These are phyloP conservation scores for Xylaria palmicola DNA, from an alignment of 495 filamentous ascomycete species.

Conservation along the genomic window DNA sequence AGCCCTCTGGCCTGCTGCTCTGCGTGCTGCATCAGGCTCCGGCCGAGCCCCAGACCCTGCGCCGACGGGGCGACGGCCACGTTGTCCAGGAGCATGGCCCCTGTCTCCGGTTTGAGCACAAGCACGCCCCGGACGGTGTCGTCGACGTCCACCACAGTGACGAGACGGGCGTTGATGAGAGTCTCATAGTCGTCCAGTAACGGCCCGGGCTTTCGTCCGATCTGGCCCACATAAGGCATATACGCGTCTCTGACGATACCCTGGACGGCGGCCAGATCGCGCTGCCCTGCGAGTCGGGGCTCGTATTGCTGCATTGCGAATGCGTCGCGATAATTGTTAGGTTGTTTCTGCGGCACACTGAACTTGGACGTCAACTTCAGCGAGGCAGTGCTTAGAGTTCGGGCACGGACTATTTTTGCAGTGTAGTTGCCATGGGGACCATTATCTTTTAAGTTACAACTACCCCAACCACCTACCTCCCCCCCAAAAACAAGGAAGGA, in stretches of 20 bases:
- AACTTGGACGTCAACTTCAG: too few species aligned
- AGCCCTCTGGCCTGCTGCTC: neutral
- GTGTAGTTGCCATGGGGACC: too few species aligned
- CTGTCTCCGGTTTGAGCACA: neutral
- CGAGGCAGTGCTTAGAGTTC: too few species aligned
- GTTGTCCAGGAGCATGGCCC: slow-evolving; percentile 4
- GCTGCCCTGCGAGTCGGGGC: neutral
- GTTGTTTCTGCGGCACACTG: neutral
- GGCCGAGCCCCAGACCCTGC: slow-evolving; percentile 1
- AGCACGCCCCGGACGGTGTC: neutral
- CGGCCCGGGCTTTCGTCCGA: slow-evolving; percentile 3
- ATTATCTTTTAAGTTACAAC: too few species aligned
- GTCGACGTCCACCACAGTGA: slow-evolving; percentile 1
- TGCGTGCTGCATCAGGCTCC: neutral
- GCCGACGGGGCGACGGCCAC: slow-evolving; percentile 6
- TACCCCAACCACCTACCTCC: too few species aligned
- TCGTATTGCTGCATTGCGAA: neutral
- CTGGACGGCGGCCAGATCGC: neutral
- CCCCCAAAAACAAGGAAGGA: too few species aligned
- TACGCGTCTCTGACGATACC: slow-evolving; percentile 5
- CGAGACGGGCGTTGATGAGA: neutral
- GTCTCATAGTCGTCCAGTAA: slow-evolving; percentile 5
- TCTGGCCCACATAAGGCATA: neutral
- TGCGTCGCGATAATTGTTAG: neutral
- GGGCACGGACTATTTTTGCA: too few species aligned